These are phyloP conservation scores for Cenchrus americanus DNA, from an alignment of 176 grass and related monocot species.

Conservation along the genomic window DNA sequence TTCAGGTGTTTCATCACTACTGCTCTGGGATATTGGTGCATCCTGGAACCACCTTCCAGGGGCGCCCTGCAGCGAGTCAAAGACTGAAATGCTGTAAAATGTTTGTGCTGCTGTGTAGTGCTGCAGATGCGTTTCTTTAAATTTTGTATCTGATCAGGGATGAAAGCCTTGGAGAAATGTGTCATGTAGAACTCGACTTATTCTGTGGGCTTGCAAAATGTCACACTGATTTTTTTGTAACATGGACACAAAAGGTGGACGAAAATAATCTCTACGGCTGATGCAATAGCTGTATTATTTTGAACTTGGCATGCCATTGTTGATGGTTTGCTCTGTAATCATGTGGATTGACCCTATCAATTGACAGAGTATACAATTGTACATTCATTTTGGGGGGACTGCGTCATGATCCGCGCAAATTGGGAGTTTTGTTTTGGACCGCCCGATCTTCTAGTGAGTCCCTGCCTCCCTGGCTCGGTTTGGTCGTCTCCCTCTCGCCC, in stretches of 20 bases:
- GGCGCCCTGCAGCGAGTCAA: neutral
- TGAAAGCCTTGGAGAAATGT: slow-evolving; percentile 17
- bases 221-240: slow-evolving; percentile 40
- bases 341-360: neutral
- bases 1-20: slow-evolving; percentile 26
- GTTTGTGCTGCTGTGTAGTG: neutral
- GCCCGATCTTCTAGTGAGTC: neutral
- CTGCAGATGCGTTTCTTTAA: neutral
- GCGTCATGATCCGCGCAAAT: neutral
- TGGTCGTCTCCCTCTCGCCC: neutral
- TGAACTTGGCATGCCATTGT: neutral
- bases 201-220: slow-evolving; percentile 4
- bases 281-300: neutral
- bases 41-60: slow-evolving; percentile 37
- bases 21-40: slow-evolving; percentile 37
- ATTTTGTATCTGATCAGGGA: slow-evolving; percentile 9
- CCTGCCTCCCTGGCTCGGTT: neutral
- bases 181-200: neutral
- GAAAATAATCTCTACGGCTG: slow-evolving; percentile 27
- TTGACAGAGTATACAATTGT: neutral
- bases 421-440: neutral
- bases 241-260: neutral
- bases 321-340: neutral
- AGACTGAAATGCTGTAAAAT: slow-evolving; percentile 22
- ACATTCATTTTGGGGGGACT: too few relatives aligned